Evolutionary conservation across 345 rosid genomes (phyloP), one percentile per base, ranked within the genome.

Genomic region (Draba incana): DNA sequence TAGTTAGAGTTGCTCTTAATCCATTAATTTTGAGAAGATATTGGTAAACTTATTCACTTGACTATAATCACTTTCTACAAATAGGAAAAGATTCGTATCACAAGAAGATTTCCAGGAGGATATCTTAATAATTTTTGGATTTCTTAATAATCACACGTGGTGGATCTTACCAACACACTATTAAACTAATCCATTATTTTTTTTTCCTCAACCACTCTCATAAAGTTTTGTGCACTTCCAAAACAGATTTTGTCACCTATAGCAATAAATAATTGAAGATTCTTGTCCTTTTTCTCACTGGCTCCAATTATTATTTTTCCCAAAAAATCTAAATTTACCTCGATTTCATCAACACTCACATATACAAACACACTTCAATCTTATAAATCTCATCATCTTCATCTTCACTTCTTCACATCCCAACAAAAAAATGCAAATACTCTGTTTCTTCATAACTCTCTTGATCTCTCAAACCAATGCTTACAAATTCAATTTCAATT

Each of bases 401-500:
- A 59, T 60, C 64, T 33, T 33, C 69, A 61, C 59, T 60, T 52
- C 42, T 8, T 15, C 5, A 41, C 1, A 14, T 23, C 5, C 10
- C 5, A 38, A 23, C 55, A 13, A 63, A 13, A 6, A 47, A 9
- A 23, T 57, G 10, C 54, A 57, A 27, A 79, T 8, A 27, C 76
- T 48, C 44, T 71, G 49, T 42, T 51, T 60, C 6, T 68, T 58
- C 63, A 5, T 55, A 14, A n/a, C 43, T 46, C 13, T 57, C 53
- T 38, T 43, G 2, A 33, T 1, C 52, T 68, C 67, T 24, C 55
- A 24, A 30, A 0, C 52, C 20, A 43, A 23, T 64, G 63, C 80
- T 20, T 59, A 71, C 47, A 72, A 33, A 16, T 57, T 78, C 68
- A 57, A 57, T 16, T 76, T 71, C 46, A 24, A 66, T 7, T 2